Conservation (phyloP, 441 rosid species). For the Mallotus japonicus region DNA sequence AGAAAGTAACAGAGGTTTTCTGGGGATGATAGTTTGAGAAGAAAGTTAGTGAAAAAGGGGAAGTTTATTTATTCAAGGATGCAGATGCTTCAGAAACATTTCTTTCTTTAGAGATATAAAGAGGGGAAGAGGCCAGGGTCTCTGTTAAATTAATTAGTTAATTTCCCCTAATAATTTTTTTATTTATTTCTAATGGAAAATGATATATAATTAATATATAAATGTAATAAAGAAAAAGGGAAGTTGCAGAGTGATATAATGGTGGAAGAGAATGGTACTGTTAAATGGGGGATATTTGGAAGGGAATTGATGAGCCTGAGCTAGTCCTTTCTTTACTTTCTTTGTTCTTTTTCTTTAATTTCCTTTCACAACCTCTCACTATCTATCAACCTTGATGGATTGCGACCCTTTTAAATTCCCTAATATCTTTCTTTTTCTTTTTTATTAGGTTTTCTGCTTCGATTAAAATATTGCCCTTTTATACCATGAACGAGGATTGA, state of each 20-base stretch:
- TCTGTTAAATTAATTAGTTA: no score
- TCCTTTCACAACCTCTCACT: conserved; percentile 13
- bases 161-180: neutral
- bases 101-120: conserved; percentile 8
- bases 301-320: conserved; percentile 18
- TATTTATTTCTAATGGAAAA: conserved; percentile 10
- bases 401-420: conserved; percentile 44
- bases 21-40: conserved; percentile 49
- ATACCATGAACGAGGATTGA: conserved; percentile 38
- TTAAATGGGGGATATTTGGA: conserved; percentile 55
- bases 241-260: conserved; percentile 32
- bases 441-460: conserved; percentile 32
- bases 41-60: conserved; percentile 49
- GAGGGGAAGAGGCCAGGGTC: neutral
- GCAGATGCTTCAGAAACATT: conserved; percentile 34
- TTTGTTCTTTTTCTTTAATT: neutral
- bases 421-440: neutral
- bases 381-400: conserved; percentile 36
- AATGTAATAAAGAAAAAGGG: neutral
- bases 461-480: conserved; percentile 38
- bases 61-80: conserved; percentile 39
- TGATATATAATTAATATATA: neutral
- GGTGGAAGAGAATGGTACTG: conserved; percentile 30
- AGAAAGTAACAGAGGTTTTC: conserved; percentile 40
- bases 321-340: neutral